Evolutionary conservation across 2,329 filamentous ascomycete species (phyloP).

Genomic region (Ceratocystis eucalypticola): DNA sequence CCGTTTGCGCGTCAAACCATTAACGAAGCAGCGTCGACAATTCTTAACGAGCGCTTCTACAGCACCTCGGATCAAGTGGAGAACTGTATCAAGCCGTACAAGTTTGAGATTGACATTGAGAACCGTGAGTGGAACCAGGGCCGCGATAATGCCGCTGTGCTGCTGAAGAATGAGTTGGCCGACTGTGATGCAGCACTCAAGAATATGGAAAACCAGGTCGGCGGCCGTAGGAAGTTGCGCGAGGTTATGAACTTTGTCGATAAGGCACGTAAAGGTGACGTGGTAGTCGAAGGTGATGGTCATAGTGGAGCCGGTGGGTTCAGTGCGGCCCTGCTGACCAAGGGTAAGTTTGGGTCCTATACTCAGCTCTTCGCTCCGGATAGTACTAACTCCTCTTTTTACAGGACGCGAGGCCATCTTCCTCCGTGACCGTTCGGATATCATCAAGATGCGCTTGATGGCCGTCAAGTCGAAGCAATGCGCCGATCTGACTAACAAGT

Average conservation of each 20-base stretch:
- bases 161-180: slow-evolving; percentile 75
- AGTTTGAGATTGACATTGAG: slow-evolving; percentile 93
- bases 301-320: slow-evolving; percentile 83
- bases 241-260: slow-evolving; percentile 90
- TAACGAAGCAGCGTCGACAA: slow-evolving; percentile 73
- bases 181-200: slow-evolving; percentile 71
- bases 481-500: slow-evolving; percentile 71
- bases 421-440: slow-evolving; percentile 77
- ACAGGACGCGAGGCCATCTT: slow-evolving; percentile 84
- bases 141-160: slow-evolving; percentile 63
- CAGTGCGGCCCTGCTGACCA: slow-evolving; percentile 68
- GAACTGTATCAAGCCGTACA: slow-evolving; percentile 98
- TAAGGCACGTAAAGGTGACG: slow-evolving; percentile 71
- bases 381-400: slow-evolving; percentile 23
- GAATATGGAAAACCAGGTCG: slow-evolving; percentile 61
- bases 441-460: slow-evolving; percentile 77
- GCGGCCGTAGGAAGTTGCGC: slow-evolving; percentile 68
- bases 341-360: slow-evolving; percentile 42
- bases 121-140: slow-evolving; percentile 78
- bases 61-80: slow-evolving; percentile 96
- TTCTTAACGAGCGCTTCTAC: slow-evolving; percentile 88
- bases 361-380: too few relatives aligned
- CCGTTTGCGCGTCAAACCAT: slow-evolving; percentile 92
- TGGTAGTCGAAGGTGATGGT: slow-evolving; percentile 71
- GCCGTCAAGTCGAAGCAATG: slow-evolving; percentile 90